Conservation (phyloP, 2,329 filamentous ascomycete genomes). For the Penicillium sp. region DNA sequence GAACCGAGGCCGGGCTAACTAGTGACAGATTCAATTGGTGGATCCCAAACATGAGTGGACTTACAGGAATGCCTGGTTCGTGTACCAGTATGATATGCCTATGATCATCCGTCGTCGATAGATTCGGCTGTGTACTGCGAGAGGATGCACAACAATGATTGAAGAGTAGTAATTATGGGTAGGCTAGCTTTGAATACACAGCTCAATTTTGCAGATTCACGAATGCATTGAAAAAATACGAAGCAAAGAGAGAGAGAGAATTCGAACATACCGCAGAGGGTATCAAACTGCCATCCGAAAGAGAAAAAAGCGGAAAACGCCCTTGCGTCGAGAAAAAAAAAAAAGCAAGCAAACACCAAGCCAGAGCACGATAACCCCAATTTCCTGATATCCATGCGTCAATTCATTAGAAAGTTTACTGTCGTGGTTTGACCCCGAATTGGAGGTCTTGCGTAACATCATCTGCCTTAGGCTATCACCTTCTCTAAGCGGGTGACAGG, state of each 20-base stretch:
- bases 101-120: conserved; percentile 33
- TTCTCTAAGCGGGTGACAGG: neutral
- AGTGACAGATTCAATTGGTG: conserved; percentile 49
- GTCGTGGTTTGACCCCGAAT: conserved; percentile 2
- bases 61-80: conserved; percentile 59
- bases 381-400: conserved; percentile 16
- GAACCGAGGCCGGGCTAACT: conserved; percentile 24
- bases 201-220: conserved; percentile 9
- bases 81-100: conserved; percentile 57
- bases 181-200: conserved; percentile 7
- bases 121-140: no score
- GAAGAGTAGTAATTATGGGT: neutral
- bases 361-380: conserved; percentile 12
- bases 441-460: conserved; percentile 16
- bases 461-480: conserved; percentile 10
- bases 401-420: conserved; percentile 19
- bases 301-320: neutral
- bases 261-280: conserved; percentile 19
- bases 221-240: conserved; percentile 8
- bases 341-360: conserved; percentile 14
- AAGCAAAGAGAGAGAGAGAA: conserved; percentile 6
- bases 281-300: conserved; percentile 20
- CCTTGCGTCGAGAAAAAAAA: conserved; percentile 10
- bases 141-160: neutral
- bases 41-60: conserved; percentile 51